Conservation (phyloP, 495 filamentous ascomycete genomes). For the Chaetomidium leptoderma region DNA sequence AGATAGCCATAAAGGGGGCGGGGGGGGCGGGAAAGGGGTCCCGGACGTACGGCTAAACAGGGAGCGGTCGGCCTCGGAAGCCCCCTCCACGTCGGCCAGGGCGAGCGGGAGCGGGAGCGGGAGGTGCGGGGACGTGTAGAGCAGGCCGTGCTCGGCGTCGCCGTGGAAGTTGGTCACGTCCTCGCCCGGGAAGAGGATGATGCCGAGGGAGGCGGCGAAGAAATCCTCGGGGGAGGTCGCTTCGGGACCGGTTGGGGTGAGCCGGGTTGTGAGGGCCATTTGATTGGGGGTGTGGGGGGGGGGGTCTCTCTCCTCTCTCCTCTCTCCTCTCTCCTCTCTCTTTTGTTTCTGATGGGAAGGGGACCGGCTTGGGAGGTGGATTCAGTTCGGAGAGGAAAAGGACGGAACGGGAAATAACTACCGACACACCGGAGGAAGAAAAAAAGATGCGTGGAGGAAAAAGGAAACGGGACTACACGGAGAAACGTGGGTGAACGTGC, state of each 20-base stretch:
- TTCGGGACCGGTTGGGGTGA: conserved; percentile 35
- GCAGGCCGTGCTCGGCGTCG: conserved; percentile 59
- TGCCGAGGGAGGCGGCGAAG: conserved; percentile 56
- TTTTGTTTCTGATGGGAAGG: too few species aligned
- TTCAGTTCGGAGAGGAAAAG: too few species aligned
- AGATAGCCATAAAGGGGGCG: too few species aligned
- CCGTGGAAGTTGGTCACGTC: conserved; percentile 71
- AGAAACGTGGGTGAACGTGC: too few species aligned
- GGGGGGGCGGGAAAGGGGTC: too few species aligned
- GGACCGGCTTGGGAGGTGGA: too few species aligned
- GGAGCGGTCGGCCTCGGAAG: conserved; percentile 52
- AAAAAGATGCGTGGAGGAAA: too few species aligned
- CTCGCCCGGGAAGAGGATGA: conserved; percentile 80
- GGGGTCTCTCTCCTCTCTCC: background rate
- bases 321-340: too few species aligned
- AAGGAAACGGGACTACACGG: too few species aligned
- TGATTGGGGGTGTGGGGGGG: background rate
- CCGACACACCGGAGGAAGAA: too few species aligned
- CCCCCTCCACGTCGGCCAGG: conserved; percentile 53
- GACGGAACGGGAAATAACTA: too few species aligned
- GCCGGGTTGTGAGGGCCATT: conserved; percentile 40
- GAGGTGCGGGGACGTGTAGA: conserved; percentile 61
- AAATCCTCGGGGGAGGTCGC: conserved; percentile 57
- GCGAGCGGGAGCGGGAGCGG: conserved; percentile 41
- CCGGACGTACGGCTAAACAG: conserved; percentile 81